Conservation (phyloP, 73 alveolate species). For the Stentor roeselii region DNA sequence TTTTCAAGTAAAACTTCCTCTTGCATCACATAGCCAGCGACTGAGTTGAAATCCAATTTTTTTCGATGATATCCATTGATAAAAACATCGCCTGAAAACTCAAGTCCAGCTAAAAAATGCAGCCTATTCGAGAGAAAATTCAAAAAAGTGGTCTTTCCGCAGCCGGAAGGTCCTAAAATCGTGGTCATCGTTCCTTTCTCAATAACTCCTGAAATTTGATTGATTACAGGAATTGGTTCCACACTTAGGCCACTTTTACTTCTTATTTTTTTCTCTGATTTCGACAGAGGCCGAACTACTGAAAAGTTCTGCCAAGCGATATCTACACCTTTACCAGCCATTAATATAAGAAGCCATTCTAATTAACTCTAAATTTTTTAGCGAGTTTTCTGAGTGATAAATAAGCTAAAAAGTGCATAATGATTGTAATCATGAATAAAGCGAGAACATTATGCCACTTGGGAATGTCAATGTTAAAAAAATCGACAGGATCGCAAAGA, state of each 20-base stretch:
- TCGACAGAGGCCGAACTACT: background rate
- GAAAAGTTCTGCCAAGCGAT: background rate
- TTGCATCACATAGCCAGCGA: conserved; percentile 53
- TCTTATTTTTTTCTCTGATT: conserved; percentile 4
- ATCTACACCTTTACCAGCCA: conserved; percentile 15
- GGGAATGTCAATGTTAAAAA: background rate
- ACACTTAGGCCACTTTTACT: conserved; percentile 7
- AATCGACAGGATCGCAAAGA: conserved; percentile 7
- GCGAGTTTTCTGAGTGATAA: background rate
- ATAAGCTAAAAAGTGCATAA: background rate
- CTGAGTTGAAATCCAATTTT: conserved; percentile 19
- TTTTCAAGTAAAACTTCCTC: conserved; percentile 48
- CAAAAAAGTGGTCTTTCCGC: conserved; percentile 71
- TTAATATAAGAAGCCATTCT: too few species aligned
- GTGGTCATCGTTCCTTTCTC: conserved; percentile 76
- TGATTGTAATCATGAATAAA: background rate
- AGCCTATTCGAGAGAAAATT: conserved; percentile 45
- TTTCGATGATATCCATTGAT: background rate
- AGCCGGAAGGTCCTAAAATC: conserved; percentile 55
- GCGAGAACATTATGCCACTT: conserved; percentile 3
- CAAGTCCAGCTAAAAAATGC: background rate
- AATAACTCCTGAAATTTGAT: conserved; percentile 70
- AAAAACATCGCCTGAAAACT: background rate
- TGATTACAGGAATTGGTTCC: conserved; percentile 41
- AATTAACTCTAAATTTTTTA: background rate